Conservation (phyloP, 2,329 filamentous ascomycete species). For the Lachnellula subtilissima region DNA sequence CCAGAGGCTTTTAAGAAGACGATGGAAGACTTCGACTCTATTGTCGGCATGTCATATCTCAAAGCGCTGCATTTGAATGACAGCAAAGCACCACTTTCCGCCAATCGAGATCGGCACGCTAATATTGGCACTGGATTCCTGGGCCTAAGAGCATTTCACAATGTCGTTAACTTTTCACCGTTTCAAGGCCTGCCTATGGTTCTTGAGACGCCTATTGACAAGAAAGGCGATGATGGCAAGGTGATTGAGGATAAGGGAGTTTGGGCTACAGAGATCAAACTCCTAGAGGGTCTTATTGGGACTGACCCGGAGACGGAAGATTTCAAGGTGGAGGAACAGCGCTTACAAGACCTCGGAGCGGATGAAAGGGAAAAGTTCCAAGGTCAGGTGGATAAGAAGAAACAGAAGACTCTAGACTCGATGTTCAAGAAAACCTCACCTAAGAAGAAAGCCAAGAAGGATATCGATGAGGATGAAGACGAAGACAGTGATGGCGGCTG, state of each 20-base stretch:
- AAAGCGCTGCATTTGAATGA: conserved; percentile 90
- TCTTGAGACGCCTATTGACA: conserved; percentile 90
- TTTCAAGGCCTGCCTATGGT: conserved; percentile 84
- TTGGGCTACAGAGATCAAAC: conserved; percentile 92
- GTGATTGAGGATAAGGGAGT: conserved; percentile 71
- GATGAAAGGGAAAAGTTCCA: conserved; percentile 70
- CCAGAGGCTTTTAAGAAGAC: conserved; percentile 69
- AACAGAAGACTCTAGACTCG: conserved; percentile 33
- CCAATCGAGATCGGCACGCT: conserved; percentile 83
- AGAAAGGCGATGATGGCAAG: conserved; percentile 59
- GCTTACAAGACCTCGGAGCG: conserved; percentile 63
- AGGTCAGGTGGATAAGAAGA: conserved; percentile 63
- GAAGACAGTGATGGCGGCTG: conserved; percentile 24
- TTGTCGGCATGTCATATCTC: conserved; percentile 75
- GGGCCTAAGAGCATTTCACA: conserved; percentile 85
- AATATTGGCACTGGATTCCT: conserved; percentile 96
- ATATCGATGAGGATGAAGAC: conserved; percentile 19
- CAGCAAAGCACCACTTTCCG: conserved; percentile 81
- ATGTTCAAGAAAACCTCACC: conserved; percentile 34
- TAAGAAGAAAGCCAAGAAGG: conserved; percentile 36
- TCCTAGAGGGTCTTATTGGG: conserved; percentile 81
- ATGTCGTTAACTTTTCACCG: conserved; percentile 74
- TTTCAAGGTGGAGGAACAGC: conserved; percentile 61
- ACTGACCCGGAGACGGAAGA: conserved; percentile 73
- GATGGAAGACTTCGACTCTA: conserved; percentile 68